Conservation (phyloP, 2,329 filamentous ascomycete genomes). For the Aaosphaeria pasadenensis region DNA sequence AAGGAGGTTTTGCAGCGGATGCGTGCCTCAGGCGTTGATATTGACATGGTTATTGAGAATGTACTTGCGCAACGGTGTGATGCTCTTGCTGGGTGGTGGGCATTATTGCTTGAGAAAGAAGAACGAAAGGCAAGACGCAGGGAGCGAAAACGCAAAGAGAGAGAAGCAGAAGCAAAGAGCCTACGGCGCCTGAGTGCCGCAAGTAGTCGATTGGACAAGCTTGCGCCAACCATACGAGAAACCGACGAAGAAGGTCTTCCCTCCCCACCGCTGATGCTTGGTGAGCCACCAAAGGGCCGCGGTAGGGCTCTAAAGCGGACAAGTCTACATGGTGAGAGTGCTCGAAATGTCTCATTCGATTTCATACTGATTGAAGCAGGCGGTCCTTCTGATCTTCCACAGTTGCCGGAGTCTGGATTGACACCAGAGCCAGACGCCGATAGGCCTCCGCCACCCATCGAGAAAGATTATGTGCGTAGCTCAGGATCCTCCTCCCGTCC, state of each 20-base stretch:
- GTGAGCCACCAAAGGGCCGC: conserved; percentile 63
- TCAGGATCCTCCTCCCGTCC: conserved; percentile 76
- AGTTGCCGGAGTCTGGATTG: conserved; percentile 62
- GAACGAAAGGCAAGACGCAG: conserved; percentile 77
- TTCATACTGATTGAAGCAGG: conserved; percentile 41
- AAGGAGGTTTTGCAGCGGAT: conserved; percentile 90
- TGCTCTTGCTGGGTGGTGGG: conserved; percentile 92
- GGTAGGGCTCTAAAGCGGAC: conserved; percentile 75
- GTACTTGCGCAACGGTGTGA: conserved; percentile 89
- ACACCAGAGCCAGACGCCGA: conserved; percentile 39
- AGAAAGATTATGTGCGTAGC: conserved; percentile 75
- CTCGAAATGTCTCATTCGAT: not conserved
- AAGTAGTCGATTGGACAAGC: conserved; percentile 78
- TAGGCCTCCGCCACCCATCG: conserved; percentile 65
- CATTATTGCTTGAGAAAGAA: conserved; percentile 89
- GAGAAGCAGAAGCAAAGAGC: conserved; percentile 75
- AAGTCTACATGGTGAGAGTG: conserved; percentile 42
- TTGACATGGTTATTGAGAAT: conserved; percentile 91
- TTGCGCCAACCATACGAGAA: conserved; percentile 73
- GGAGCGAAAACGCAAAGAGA: conserved; percentile 81
- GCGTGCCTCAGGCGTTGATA: conserved; percentile 89
- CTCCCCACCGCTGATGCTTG: conserved; percentile 39
- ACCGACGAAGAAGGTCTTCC: conserved; percentile 71
- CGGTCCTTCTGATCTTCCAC: conserved; percentile 68
- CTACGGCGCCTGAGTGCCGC: conserved; percentile 82